These are phyloP conservation scores for Naganishia sp. DNA, from an alignment of 1,284 basidiomycete genomes.

Conservation along the genomic window DNA sequence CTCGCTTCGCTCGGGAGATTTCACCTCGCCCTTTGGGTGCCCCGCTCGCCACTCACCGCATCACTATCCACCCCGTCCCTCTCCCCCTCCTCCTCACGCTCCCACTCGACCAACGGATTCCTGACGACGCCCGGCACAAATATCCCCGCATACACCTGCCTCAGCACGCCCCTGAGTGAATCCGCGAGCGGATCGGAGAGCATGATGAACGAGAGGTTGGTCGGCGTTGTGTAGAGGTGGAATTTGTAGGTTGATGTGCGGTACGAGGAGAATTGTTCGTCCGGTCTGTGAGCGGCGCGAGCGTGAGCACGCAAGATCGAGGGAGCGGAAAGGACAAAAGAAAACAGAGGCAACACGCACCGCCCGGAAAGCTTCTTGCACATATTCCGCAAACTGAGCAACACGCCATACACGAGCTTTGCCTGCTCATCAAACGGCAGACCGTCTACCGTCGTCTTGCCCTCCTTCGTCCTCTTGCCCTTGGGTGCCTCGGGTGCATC, in stretches of 20 bases:
- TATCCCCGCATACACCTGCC: conserved; percentile 88
- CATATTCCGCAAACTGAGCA: conserved; percentile 90
- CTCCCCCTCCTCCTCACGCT: conserved; percentile 53
- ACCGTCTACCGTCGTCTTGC: conserved; percentile 41
- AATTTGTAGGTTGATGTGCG: conserved; percentile 89
- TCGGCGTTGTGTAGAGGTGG: conserved; percentile 86
- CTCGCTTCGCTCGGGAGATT: neutral
- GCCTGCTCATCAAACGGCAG: conserved; percentile 95
- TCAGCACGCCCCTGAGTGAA: conserved; percentile 76
- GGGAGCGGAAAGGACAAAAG: neutral
- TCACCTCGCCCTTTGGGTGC: no score
- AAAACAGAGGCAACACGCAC: conserved; percentile 55
- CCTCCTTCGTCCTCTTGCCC: conserved; percentile 27
- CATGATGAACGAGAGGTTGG: conserved; percentile 94
- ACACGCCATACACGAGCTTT: conserved; percentile 94
- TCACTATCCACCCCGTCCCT: conserved; percentile 86
- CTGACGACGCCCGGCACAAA: conserved; percentile 87
- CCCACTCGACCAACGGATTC: conserved; percentile 82
- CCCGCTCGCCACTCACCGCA: conserved; percentile 43
- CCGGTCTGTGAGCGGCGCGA: conserved; percentile 57
- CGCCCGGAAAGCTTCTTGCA: conserved; percentile 86
- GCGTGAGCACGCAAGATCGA: neutral
- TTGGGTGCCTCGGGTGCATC: conserved; percentile 1
- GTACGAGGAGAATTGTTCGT: conserved; percentile 88
- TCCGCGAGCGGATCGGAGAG: conserved; percentile 83